Evolutionary conservation across 352 stramenopile genomes (phyloP).

Genomic region (Thalassiosira hispida): DNA sequence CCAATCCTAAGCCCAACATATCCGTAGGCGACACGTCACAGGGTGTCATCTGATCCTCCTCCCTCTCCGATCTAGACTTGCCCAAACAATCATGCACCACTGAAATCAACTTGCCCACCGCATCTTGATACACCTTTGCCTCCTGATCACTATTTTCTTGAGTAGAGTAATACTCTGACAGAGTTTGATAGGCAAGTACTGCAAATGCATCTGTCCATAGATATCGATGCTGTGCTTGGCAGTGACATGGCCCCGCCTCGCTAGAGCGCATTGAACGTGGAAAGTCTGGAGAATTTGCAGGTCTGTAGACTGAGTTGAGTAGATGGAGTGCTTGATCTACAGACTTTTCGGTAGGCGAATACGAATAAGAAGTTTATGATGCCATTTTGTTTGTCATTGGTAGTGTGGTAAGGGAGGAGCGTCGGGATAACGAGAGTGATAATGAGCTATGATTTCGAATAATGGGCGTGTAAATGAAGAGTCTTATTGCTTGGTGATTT

Average conservation of each 20-base stretch:
- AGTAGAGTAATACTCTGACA: not conserved
- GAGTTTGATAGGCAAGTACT: constrained; percentile 7
- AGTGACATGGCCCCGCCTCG: not conserved
- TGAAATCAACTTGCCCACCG: constrained; percentile 9
- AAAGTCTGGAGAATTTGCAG: not conserved
- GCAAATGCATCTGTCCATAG: constrained; percentile 21
- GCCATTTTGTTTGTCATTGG: too few relatives aligned
- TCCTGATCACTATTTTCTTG: not conserved
- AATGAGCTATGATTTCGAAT: too few relatives aligned
- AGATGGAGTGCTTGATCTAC: not conserved
- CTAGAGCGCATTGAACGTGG: not conserved
- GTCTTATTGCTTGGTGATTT: too few relatives aligned
- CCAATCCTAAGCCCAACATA: constrained; percentile 27
- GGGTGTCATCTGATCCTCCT: constrained; percentile 9
- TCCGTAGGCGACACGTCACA: constrained; percentile 2
- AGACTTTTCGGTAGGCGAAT: too few relatives aligned
- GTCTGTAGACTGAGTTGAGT: not conserved
- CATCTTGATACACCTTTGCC: not conserved
- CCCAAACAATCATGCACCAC: constrained; percentile 20
- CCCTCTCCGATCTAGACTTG: not conserved
- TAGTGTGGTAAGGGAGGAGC: too few relatives aligned
- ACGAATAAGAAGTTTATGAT: too few relatives aligned
- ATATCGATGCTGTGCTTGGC: constrained; percentile 5
- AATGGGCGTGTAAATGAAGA: too few relatives aligned
- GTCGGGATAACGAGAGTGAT: too few relatives aligned